Evolutionary conservation across 2,329 filamentous ascomycete species (phyloP).

Genomic region (Paecilomyces niveus): DNA sequence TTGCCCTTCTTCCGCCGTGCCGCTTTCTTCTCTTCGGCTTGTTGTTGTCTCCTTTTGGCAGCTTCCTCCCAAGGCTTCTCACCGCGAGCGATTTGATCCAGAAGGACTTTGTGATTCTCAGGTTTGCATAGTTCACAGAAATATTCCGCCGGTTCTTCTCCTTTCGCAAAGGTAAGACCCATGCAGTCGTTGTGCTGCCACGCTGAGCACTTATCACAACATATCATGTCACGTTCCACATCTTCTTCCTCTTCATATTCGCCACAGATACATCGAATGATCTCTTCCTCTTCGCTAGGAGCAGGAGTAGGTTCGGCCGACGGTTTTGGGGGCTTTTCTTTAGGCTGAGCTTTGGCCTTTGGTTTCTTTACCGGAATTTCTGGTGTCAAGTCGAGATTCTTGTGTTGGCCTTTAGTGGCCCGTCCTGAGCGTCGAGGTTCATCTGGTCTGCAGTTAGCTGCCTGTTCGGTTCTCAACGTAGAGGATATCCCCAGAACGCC

Average conservation of each 20-base stretch:
- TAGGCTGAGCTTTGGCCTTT: conserved; percentile 41
- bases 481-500: not conserved
- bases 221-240: conserved; percentile 86
- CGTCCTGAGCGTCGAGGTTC: conserved; percentile 92
- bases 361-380: conserved; percentile 47
- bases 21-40: conserved; percentile 51
- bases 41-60: conserved; percentile 56
- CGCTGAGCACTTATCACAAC: conserved; percentile 82
- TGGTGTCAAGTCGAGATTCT: conserved; percentile 67
- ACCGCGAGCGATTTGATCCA: conserved; percentile 70
- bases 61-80: conserved; percentile 80
- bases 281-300: conserved; percentile 52
- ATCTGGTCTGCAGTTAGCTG: conserved; percentile 43
- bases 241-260: conserved; percentile 79
- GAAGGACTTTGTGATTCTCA: conserved; percentile 70
- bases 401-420: conserved; percentile 95
- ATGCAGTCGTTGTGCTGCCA: conserved; percentile 99
- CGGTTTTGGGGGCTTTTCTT: conserved; percentile 40
- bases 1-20: conserved; percentile 52
- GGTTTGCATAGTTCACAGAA: conserved; percentile 88
- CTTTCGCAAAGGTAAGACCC: conserved; percentile 68
- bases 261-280: conserved; percentile 91
- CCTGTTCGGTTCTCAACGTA: not conserved
- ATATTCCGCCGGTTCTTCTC: conserved; percentile 75
- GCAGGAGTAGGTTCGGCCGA: conserved; percentile 39